Percentiles rank a stretch among this genome's conserved stretches.
Evolutionary conservation across 2,329 filamentous ascomycete genomes (phyloP).

Genomic region (Sporothrix pseudoabietina): DNA sequence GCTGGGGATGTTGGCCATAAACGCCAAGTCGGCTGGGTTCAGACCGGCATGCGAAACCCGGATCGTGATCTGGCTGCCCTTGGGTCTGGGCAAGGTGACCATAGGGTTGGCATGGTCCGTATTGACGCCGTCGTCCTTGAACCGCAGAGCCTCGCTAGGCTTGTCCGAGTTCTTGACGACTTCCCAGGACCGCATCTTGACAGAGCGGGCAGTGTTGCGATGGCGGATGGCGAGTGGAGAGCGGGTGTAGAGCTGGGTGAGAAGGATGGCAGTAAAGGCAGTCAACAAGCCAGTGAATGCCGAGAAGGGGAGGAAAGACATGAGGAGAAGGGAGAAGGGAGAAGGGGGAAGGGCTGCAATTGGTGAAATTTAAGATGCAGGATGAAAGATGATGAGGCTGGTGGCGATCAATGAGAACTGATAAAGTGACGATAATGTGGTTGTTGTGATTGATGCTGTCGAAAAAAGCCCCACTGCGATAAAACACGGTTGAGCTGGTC

Average conservation of each 20-base stretch:
- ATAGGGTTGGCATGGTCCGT: constrained; percentile 30
- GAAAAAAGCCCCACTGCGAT: constrained; percentile 10
- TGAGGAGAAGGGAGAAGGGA: background rate
- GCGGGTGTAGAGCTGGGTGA: background rate
- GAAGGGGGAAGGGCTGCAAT: background rate
- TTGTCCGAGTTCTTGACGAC: constrained; percentile 38
- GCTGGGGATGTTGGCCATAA: constrained; percentile 40
- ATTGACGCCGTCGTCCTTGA: constrained; percentile 29
- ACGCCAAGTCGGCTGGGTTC: constrained; percentile 44
- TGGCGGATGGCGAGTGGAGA: background rate
- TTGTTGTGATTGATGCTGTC: background rate
- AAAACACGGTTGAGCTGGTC: constrained; percentile 9
- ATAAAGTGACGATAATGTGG: background rate
- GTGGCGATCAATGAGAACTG: background rate
- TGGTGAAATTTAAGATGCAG: no score
- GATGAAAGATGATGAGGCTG: no score
- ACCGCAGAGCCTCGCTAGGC: constrained; percentile 36
- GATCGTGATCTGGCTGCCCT: constrained; percentile 38
- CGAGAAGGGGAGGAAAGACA: background rate
- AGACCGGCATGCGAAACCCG: constrained; percentile 43
- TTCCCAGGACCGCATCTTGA: constrained; percentile 39
- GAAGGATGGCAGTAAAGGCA: background rate
- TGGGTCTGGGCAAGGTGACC: constrained; percentile 27
- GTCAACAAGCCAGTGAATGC: background rate
- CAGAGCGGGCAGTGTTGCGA: background rate